Conservation (phyloP, 2,329 filamentous ascomycete species). For the Seiridium unicorne region DNA sequence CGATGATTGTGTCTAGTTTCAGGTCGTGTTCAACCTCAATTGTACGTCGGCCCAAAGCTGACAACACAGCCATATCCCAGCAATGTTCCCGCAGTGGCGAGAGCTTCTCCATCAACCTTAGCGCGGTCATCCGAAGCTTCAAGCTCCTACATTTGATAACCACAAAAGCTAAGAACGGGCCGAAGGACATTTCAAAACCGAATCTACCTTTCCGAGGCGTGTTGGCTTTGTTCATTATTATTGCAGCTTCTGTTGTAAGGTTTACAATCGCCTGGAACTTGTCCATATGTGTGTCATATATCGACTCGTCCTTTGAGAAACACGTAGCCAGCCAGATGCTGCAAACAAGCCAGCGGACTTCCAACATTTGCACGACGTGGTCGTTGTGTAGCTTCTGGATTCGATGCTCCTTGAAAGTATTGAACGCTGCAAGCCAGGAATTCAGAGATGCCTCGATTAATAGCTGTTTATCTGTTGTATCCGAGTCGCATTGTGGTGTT, state of each 20-base stretch:
- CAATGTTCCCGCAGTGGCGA: conserved; percentile 10
- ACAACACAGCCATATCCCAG: conserved; percentile 11
- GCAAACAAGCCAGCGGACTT: conserved; percentile 16
- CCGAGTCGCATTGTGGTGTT: background rate
- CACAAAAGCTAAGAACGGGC: conserved; percentile 16
- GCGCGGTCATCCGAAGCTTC: conserved; percentile 12
- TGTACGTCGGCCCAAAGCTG: background rate
- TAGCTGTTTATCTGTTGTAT: background rate
- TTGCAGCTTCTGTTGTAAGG: conserved; percentile 12
- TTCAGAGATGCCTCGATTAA: conserved; percentile 10
- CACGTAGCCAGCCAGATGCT: conserved; percentile 15
- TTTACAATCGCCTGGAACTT: conserved; percentile 13
- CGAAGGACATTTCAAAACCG: conserved; percentile 15
- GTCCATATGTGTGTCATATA: conserved; percentile 8
- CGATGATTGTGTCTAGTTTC: background rate
- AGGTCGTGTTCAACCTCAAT: background rate
- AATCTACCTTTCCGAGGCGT: conserved; percentile 1
- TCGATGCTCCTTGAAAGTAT: background rate
- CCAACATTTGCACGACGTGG: conserved; percentile 2
- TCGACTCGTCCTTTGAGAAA: conserved; percentile 8
- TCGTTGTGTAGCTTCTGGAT: background rate
- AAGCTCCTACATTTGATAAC: conserved; percentile 17
- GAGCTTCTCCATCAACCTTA: conserved; percentile 7
- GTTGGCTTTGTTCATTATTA: background rate
- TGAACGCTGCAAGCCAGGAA: background rate